phyloP scores from a whole-genome alignment of 305 asterid genomes.

The Fraxinus angustifolia region DNA sequence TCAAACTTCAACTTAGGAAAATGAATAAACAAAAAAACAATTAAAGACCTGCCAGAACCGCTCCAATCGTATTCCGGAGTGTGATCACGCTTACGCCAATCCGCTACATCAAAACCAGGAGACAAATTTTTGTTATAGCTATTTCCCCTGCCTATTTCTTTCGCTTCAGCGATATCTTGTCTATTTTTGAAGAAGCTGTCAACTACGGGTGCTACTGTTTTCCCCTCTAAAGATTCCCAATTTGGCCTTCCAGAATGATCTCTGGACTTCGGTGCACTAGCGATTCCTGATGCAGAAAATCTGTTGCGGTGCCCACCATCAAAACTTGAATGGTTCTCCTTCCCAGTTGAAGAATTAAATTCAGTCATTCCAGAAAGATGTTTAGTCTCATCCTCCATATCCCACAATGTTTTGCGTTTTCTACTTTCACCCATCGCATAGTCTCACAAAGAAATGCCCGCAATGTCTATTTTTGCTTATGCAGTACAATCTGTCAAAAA shows the following conservation, averaged over 20 bases:
- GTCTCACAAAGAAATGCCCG: slow-evolving; percentile 27
- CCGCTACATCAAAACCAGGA: slow-evolving; percentile 64
- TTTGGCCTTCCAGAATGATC: slow-evolving; percentile 50
- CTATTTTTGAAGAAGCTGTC: slow-evolving; percentile 32
- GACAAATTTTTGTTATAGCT: slow-evolving; percentile 43
- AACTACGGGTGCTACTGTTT: slow-evolving; percentile 23
- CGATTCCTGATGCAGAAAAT: slow-evolving; percentile 46
- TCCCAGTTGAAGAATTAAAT: slow-evolving; percentile 25
- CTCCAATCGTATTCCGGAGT: slow-evolving; percentile 53
- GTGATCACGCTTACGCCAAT: slow-evolving; percentile 36
- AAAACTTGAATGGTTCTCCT: slow-evolving; percentile 43
- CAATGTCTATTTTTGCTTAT: slow-evolving; percentile 23
- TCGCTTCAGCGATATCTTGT: slow-evolving; percentile 42
- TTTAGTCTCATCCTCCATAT: slow-evolving; percentile 44
- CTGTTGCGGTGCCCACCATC: slow-evolving; percentile 38
- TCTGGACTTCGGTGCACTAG: slow-evolving; percentile 37
- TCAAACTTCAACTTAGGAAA: not conserved
- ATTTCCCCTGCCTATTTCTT: slow-evolving; percentile 38
- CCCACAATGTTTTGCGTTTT: slow-evolving; percentile 74
- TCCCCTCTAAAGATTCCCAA: slow-evolving; percentile 35
- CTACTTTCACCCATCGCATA: slow-evolving; percentile 66
- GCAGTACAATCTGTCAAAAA: slow-evolving; percentile 46
- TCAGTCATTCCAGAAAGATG: slow-evolving; percentile 29
- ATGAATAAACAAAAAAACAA: slow-evolving; percentile 19
- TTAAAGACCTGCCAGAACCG: slow-evolving; percentile 58